Base-by-base conservation (phyloP, 768 basidiomycete species). In the Suillus placidus region DNA sequence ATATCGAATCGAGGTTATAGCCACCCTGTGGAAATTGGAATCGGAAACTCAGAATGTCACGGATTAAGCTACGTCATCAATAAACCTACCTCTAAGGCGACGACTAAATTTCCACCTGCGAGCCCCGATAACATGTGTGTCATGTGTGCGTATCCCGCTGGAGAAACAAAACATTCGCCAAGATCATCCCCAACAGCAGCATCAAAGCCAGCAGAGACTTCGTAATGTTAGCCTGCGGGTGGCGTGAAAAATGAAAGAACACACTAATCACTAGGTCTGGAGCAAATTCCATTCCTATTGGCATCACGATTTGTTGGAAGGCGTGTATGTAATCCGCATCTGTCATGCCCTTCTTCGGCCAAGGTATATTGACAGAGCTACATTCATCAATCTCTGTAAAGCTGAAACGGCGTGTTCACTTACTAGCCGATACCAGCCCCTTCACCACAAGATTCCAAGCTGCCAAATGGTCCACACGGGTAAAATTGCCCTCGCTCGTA, bases 151-250 rank as follows among this genome's bases (percentile, higher is more conserved):
- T 95, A 99, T 6, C 96, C 97, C 20, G 88, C 85, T 1, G 97
- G 97, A 6, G 93, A 85, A 66, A 99, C 96, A 69, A 88, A 82
- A 71, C 96, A 98, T 78, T 91, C 91, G 42, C 97, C 97, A 5
- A 99, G 84, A 43, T 89, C 87, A 72, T 99, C 97, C 4, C 97
- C 97, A 35, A 84, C 86, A 1, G 97, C 97, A 10, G 97, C 97
- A 72, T 99, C 97, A 73, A 98, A 99, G 4, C 97, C 97, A 20
- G 97, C 95, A 9, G 97, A 98, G 72, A 99, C 97, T 99, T 72
- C 26, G n/a, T 42, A 23, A 14, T 40, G 38, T 23, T 14, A 64
- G 23, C 18, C 12, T 16, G 4, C 23, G 8, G 32, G 51, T 32
- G 34, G 26, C 1, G 30, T 35, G 18, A 3, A 9, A 14, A 6